Evolutionary conservation across 768 basidiomycete species (phyloP).

Genomic region (Suillus clintonianus): DNA sequence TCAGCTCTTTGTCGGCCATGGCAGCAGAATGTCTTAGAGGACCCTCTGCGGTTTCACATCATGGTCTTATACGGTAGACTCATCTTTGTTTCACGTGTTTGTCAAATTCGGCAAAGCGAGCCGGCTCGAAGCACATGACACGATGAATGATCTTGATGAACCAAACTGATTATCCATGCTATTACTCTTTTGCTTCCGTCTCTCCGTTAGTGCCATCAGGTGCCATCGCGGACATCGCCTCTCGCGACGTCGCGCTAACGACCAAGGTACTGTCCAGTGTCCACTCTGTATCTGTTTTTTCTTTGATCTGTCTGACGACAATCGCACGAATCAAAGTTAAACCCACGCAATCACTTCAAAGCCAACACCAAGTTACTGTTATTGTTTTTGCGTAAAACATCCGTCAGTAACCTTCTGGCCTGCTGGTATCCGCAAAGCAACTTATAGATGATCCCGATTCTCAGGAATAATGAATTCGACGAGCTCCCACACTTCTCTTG

Average conservation of each 20-base stretch:
- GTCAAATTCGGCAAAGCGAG: background rate
- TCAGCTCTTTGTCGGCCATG: conserved; percentile 37
- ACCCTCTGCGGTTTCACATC: background rate
- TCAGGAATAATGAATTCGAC: conserved; percentile 17
- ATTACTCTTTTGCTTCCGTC: background rate
- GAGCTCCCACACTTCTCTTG: conserved; percentile 11
- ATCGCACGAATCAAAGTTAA: background rate
- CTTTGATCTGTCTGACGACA: background rate
- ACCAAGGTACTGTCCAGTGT: background rate
- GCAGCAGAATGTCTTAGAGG: background rate
- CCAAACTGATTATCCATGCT: background rate
- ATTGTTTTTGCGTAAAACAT: background rate
- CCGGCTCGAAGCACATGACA: background rate
- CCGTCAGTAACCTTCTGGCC: background rate
- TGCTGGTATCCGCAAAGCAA: background rate
- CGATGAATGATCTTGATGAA: background rate
- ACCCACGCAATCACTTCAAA: background rate
- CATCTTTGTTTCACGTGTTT: background rate
- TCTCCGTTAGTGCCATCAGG: background rate
- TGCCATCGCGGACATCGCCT: background rate
- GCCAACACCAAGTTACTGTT: background rate
- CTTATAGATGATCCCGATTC: background rate
- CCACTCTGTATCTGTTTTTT: background rate
- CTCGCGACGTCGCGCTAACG: background rate
- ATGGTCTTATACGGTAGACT: background rate